Evolutionary conservation across 2,329 filamentous ascomycete genomes (phyloP), one percentile per base, ranked within the genome.

Genomic region (Fusarium sp.): DNA sequence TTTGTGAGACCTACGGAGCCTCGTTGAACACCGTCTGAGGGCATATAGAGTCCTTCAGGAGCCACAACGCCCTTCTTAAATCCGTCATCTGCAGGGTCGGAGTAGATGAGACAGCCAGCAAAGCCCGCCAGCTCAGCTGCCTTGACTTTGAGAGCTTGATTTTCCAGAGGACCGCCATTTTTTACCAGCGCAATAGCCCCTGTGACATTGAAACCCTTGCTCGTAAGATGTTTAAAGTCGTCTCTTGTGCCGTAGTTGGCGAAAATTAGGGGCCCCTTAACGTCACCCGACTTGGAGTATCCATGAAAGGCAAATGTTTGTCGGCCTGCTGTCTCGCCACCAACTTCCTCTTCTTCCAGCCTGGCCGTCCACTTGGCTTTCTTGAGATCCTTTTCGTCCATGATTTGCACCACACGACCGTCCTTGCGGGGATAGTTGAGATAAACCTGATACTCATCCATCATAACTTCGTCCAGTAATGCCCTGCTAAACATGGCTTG

Each of bases 101-200:
- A 97, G 83, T 98, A 99, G 63, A 97, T 93, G 60, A 99, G 88
- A 76, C 94, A 97, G 17, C 95, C 96, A 4, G 87, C 90, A 70
- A 94, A 96, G 3, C 96, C 96, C 17, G 92, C 93, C 74, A 93
- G 80, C 81, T 98, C 93, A 2, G 96, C 96, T 13, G 93, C 93
- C 82, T 95, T 97, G 76, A 99, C 88, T 80, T 98, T 98, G 74
- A 97, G 82, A 3, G 89, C 92, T 9, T 88, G 85, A 78, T 97
- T 92, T 4, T 83, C 84, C 77, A 95, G 90, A 2, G 89, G 89
- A 37, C 93, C 94, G 73, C 92, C 91, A 78, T 96, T 92, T 62
- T 93, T 88, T 23, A 98, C 93, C 37, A 99, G 83, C 2, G 91
- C 94, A 77, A 99, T 94, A 6, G 94, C 91, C 15, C 93, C 95